phyloP scores from a whole-genome alignment of 345 rosid species.

The Microcos paniculata region DNA sequence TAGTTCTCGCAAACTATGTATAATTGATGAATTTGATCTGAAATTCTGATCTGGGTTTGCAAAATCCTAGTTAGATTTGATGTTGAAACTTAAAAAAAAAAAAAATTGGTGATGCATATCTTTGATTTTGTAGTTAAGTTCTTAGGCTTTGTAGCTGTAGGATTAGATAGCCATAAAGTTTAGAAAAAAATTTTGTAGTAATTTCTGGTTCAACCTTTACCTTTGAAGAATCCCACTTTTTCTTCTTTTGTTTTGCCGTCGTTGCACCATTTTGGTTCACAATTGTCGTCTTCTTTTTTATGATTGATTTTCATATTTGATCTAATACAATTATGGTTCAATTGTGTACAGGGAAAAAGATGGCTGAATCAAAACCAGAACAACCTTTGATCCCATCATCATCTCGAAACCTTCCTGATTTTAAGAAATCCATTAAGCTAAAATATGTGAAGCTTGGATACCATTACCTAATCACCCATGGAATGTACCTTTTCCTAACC shows the following conservation, averaged over 20 bases:
- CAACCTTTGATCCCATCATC: slow-evolving; percentile 17
- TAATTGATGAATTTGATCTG: neutral
- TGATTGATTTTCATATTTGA: neutral
- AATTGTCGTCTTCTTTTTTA: neutral
- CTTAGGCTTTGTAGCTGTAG: neutral
- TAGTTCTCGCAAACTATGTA: neutral
- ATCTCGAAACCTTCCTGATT: slow-evolving; percentile 45
- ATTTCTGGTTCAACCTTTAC: neutral
- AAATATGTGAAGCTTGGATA: slow-evolving; percentile 74
- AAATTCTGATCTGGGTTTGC: slow-evolving; percentile 7
- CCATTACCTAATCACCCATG: slow-evolving; percentile 64
- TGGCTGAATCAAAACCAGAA: slow-evolving; percentile 14
- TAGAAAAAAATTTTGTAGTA: neutral
- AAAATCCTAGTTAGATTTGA: neutral
- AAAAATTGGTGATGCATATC: neutral
- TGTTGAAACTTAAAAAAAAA: neutral
- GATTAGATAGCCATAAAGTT: neutral
- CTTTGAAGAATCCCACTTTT: neutral
- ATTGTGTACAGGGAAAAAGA: slow-evolving; percentile 4
- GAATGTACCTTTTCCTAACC: slow-evolving; percentile 53
- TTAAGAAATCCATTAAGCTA: slow-evolving; percentile 60
- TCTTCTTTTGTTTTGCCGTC: neutral
- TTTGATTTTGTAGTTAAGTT: neutral
- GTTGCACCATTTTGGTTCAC: neutral
- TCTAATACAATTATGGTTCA: neutral